These are phyloP conservation scores for Raddia distichophylla DNA, from an alignment of 176 grass and related monocot species.

Conservation along the genomic window DNA sequence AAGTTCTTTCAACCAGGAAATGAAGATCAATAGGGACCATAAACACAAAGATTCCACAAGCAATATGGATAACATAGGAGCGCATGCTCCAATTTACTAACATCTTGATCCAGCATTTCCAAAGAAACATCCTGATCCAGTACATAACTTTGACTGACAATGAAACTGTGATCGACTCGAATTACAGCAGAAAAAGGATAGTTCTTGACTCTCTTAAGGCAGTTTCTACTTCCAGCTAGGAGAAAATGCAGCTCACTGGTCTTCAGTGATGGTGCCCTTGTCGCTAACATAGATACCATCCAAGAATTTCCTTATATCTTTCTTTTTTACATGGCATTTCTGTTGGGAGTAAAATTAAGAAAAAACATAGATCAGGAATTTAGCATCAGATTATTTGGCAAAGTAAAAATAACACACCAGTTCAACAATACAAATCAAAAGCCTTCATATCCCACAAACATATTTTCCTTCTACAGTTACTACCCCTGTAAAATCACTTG, in stretches of 20 bases:
- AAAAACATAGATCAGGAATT: neutral
- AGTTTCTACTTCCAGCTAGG: slow-evolving; percentile 26
- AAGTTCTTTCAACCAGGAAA: neutral
- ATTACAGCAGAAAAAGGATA: slow-evolving; percentile 17
- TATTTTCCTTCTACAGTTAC: neutral
- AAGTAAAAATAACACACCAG: neutral
- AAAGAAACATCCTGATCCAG: slow-evolving; percentile 3
- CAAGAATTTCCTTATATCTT: slow-evolving; percentile 82
- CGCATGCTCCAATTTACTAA: slow-evolving; percentile 23
- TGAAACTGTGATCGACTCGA: slow-evolving; percentile 19
- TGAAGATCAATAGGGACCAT: neutral
- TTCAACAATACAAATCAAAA: neutral
- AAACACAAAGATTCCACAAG: slow-evolving; percentile 1
- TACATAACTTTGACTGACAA: slow-evolving; percentile 39
- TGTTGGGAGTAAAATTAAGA: slow-evolving; percentile 28
- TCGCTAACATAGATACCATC: slow-evolving; percentile 83
- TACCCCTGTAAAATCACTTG: neutral
- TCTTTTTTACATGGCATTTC: slow-evolving; percentile 90
- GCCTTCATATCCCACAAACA: neutral
- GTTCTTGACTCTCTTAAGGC: neutral
- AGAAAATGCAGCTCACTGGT: slow-evolving; percentile 47
- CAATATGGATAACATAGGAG: slow-evolving; percentile 24
- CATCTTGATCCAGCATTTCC: slow-evolving; percentile 4
- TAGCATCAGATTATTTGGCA: neutral
- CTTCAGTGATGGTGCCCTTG: slow-evolving; percentile 55